Base-by-base conservation (phyloP, 768 basidiomycete species). In the Mycena maculata region DNA sequence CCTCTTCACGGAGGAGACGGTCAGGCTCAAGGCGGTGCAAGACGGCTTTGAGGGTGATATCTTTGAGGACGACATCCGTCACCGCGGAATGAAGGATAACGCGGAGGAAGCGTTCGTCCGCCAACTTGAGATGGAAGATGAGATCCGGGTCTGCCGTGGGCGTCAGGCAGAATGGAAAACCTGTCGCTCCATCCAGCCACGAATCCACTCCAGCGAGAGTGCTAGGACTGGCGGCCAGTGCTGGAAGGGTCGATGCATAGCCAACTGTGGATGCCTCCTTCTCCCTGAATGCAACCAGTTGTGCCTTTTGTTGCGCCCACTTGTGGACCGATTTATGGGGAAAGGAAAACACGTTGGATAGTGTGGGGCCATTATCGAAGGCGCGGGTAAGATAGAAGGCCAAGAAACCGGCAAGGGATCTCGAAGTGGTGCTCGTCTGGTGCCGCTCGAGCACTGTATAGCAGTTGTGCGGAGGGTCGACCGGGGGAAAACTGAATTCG, bases 61-160 rank as follows among this genome's bases (percentile, higher is more conserved):
- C n/a, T 33, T 18, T 3, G 3, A 54, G 44, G 11, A n/a, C 16
- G 2, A 5, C 23, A 5, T 54, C 52, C 15, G 50, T 38, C 8
- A 33, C 50, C 0, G 23, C 23, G 5, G 52, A 22, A 31, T 36
- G 50, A 12, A 53, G 42, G 52, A 63, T 63, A 27, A 63, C 33
- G n/a, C 62, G 54, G 20, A 56, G 22, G 16, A 56, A 30, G 25
- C 20, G 23, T 15, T 36, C 62, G 25, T 56, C 36, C 10, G 3
- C 62, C 36, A 63, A 41, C 39, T 56, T 63, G 53, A 63, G 28
- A 15, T 11, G 4, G 30, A 55, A 63, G 39, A 63, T 16, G 4
- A 63, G 53, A 39, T 63, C 62, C 7, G 62, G 62, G 16, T 63
- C 45, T 18, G 31, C 3, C 3, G 25, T 39, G 10, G 23, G 31